Base-by-base conservation (phyloP, 495 filamentous ascomycete species). In the Rostrohypoxylon terebratum region DNA sequence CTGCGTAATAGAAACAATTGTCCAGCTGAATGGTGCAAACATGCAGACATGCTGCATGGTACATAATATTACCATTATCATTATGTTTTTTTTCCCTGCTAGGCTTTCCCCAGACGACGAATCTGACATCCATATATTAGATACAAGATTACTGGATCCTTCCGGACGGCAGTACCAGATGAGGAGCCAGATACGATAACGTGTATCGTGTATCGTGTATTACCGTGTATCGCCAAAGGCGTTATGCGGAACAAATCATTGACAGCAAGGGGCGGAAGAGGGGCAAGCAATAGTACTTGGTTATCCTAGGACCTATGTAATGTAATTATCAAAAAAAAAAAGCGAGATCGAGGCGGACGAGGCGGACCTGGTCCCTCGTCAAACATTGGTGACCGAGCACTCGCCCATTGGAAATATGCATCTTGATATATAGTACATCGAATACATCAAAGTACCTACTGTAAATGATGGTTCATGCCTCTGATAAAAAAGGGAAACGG, bases 101-200 rank as follows among this genome's bases (percentile, higher is more conserved):
- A 66, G 66, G 58, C 66, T 59, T 25, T 63, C 62, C 71, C 71
- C 66, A 20, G 66, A 66, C 54, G 60, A 69, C 40, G 66, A 73
- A 73, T 69, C 71, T 73, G 71, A 69, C 71, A 73, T n/a, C n/a
- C n/a, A n/a, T 73, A 73, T 64, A 73, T 69, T 73, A 18, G 59
- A 64, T 73, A 54, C 8, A 18, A 45, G 42, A 45, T 45, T 54
- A 54, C 8, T 54, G 5, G 50, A 55, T 55, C 64, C 66, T 69
- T 69, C 66, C 66, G 58, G 57, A 31, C 57, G 64, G 48, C 48
- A 31, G 69, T 69, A 68, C 59, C 48, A 53, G 57, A 63, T 61
- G 66, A 60, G 48, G 62, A 62, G 57, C 14, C 45, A 64, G 60
- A 63, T 61, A 63, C 59, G 59, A 61, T 38, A 34, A 63, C 57